Evolutionary conservation across 2,329 filamentous ascomycete species (phyloP).

Genomic region (Ramichloridium luteum): DNA sequence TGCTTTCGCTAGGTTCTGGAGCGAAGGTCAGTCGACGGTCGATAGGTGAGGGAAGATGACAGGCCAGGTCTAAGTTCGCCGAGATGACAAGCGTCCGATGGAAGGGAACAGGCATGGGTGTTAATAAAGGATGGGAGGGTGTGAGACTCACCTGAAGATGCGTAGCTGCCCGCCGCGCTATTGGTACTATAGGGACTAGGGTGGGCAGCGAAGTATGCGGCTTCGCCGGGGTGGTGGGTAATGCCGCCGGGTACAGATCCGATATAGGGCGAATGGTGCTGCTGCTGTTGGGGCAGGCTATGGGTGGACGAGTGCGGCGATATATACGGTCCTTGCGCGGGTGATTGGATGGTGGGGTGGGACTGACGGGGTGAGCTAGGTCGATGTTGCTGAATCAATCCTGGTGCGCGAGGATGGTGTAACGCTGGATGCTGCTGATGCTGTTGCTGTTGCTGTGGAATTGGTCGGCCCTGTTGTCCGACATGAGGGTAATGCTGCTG

Average conservation of each 20-base stretch:
- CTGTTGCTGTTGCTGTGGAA: slow-evolving; percentile 43
- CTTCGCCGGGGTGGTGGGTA: slow-evolving; percentile 53
- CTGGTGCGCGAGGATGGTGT: slow-evolving; percentile 59
- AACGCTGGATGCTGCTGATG: no score
- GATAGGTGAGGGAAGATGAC: no score
- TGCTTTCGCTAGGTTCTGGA: slow-evolving; percentile 60
- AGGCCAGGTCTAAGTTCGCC: no score
- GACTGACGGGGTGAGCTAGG: slow-evolving; percentile 50
- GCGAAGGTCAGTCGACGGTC: slow-evolving; percentile 44
- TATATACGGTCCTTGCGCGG: slow-evolving; percentile 49
- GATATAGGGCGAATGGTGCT: slow-evolving; percentile 52
- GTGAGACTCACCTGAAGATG: slow-evolving; percentile 71
- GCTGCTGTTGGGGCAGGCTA: slow-evolving; percentile 31
- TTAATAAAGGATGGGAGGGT: no score
- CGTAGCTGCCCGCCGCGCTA: slow-evolving; percentile 70
- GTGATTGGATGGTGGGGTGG: slow-evolving; percentile 46
- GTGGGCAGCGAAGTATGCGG: slow-evolving; percentile 64
- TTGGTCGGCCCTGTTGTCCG: slow-evolving; percentile 54
- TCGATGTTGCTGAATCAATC: slow-evolving; percentile 58
- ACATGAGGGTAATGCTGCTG: slow-evolving; percentile 21
- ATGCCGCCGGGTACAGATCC: slow-evolving; percentile 50
- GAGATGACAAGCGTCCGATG: no score
- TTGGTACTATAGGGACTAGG: slow-evolving; percentile 73
- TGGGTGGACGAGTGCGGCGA: slow-evolving; percentile 53
- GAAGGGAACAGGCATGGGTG: no score